Percentiles rank a stretch among this genome's conserved stretches.
phyloP scores from a whole-genome alignment of 2,329 filamentous ascomycete genomes.

The Ophiosphaerella herpotricha region DNA sequence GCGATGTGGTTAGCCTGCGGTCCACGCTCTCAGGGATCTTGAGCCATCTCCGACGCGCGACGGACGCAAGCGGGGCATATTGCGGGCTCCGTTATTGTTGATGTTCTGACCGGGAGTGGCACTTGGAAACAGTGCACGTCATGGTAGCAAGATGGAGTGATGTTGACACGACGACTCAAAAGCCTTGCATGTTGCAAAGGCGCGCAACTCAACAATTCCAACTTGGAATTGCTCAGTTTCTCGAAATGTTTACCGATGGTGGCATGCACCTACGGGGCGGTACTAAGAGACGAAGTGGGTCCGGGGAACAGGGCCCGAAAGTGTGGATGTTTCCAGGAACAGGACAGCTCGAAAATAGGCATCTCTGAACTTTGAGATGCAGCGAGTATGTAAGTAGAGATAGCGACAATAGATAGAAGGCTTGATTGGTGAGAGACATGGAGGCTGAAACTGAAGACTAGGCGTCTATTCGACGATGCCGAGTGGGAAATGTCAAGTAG shows the following conservation, averaged over 20 bases:
- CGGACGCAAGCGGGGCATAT: slow-evolving; percentile 20
- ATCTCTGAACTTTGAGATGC: too few species aligned
- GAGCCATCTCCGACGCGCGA: slow-evolving; percentile 17
- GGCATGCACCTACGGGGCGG: not conserved
- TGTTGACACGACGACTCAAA: too few species aligned
- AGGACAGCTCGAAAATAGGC: slow-evolving; percentile 13
- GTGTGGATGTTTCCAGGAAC: slow-evolving; percentile 44
- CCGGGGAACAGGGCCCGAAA: slow-evolving; percentile 44
- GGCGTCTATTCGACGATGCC: not conserved
- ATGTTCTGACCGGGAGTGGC: not conserved
- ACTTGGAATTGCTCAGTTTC: not conserved
- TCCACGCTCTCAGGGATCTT: slow-evolving; percentile 20
- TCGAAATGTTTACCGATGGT: not conserved
- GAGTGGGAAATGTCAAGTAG: slow-evolving; percentile 15
- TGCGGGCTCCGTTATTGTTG: slow-evolving; percentile 5
- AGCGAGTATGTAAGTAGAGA: not conserved
- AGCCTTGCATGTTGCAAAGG: too few species aligned
- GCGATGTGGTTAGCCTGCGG: slow-evolving; percentile 20
- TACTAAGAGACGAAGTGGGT: slow-evolving; percentile 27
- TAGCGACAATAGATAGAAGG: too few species aligned
- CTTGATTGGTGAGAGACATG: too few species aligned
- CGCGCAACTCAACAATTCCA: too few species aligned
- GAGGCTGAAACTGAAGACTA: too few species aligned
- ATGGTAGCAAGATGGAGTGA: too few species aligned
- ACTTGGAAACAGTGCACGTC: not conserved